Conservation (phyloP, 2,329 filamentous ascomycete species). For the Penicillium sp. region DNA sequence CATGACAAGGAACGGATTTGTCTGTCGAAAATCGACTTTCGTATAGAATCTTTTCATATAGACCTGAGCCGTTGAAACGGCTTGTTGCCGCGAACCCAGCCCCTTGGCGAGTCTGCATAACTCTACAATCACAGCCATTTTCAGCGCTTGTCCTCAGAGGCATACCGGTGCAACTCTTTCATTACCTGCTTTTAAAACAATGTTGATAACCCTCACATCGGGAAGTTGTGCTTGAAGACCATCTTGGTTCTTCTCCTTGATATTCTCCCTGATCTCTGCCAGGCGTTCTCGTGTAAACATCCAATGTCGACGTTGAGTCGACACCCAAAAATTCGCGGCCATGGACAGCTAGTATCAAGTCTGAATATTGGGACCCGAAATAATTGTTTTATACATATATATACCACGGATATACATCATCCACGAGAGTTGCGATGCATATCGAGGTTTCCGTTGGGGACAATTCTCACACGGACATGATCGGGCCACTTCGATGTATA, state of each 20-base stretch:
- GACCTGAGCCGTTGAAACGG: constrained; percentile 87
- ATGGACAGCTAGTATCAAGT: constrained; percentile 45
- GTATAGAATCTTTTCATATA: constrained; percentile 94
- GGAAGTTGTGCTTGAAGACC: constrained; percentile 79
- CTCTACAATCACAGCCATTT: constrained; percentile 39
- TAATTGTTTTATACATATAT: constrained; percentile 1
- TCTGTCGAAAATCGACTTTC: constrained; percentile 83
- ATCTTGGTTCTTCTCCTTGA: constrained; percentile 71
- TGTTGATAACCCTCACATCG: constrained; percentile 75
- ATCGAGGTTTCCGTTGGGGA: constrained; percentile 40
- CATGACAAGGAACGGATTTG: constrained; percentile 88
- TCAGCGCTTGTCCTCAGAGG: neutral
- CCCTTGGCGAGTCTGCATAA: constrained; percentile 73
- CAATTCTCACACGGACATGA: constrained; percentile 25
- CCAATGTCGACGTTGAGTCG: constrained; percentile 87
- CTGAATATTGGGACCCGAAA: neutral
- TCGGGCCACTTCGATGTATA: neutral
- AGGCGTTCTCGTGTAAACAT: constrained; percentile 82
- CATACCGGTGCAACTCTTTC: constrained; percentile 27
- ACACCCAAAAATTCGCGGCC: constrained; percentile 97
- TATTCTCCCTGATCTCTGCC: constrained; percentile 66
- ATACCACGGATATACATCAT: constrained; percentile 28
- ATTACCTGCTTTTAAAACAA: constrained; percentile 85
- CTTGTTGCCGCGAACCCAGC: constrained; percentile 70
- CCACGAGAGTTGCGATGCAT: neutral